Base-by-base conservation (phyloP, 768 basidiomycete species). In the Hypsizygus marmoreus region DNA sequence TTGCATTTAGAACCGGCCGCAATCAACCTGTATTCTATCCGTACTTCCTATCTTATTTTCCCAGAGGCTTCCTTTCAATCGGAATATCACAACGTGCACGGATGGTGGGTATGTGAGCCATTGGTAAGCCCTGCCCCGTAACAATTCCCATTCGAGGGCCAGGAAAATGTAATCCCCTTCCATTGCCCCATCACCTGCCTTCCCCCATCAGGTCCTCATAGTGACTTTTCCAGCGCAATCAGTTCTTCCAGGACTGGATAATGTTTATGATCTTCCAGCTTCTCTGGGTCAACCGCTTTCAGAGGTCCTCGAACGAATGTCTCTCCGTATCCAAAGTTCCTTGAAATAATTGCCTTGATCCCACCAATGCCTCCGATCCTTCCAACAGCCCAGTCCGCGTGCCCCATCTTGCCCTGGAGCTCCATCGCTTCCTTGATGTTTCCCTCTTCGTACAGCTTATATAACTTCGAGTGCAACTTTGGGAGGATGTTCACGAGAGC, bases 301-400 rank as follows among this genome's bases (percentile, higher is more conserved):
- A 84, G 61, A 1, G 81, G 81, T 4, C 72, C 69, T 31, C 82
- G 67, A 31, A 84, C 80, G 13, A 48, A 43, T 12, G 67, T 55
- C 9, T 65, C 59, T 20, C 87, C 87, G 50, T 88, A 87, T 4
- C 77, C 83, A 63, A 86, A 88, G 50, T 81, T 71, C 56, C 73
- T 74, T 23, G 75, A 63, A n/a, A 86, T 70, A 30, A 86, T 65
- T 2, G 79, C 74, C 64, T 88, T 88, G 57, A 86, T 71, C 4
- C 81, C 86, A 3, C 78, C 77, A 33, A 88, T 82, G 1, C 84
- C 84, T 11, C 86, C 84, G 12, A 84, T 63, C 57, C 79, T 82
- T 22, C 74, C 72, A 17, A 73, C 63, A 12, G 82, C 82, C 77
- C 81, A 84, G 58, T 89, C 86, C 3, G 76, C 81, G 53, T 86